These are phyloP conservation scores for Botrytis aclada DNA, from an alignment of 2,329 filamentous ascomycete species.

Conservation along the genomic window DNA sequence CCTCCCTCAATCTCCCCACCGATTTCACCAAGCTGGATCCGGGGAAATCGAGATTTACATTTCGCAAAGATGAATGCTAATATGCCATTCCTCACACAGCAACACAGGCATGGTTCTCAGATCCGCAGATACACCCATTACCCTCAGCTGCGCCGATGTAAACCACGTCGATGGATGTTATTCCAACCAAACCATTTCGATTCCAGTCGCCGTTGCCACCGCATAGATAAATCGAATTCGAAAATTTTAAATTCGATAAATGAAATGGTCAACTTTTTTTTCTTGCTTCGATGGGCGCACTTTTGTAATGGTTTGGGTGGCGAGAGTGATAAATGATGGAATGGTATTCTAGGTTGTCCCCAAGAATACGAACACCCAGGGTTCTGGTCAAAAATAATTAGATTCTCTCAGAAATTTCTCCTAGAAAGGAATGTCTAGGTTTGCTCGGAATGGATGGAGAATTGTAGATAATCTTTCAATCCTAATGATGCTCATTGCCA, in stretches of 20 bases:
- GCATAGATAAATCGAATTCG: background rate
- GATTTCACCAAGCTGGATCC: background rate
- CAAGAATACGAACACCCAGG: background rate
- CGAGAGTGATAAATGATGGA: background rate
- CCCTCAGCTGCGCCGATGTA: conserved; percentile 16
- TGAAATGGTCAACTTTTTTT: background rate
- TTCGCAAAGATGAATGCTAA: background rate
- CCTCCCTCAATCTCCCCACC: background rate
- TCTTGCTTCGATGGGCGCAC: background rate
- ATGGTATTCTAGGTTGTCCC: background rate
- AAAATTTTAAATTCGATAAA: background rate
- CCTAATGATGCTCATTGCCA: background rate
- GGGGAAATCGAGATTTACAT: background rate
- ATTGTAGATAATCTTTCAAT: background rate
- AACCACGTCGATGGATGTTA: conserved; percentile 18
- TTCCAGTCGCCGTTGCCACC: background rate
- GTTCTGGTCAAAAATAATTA: background rate
- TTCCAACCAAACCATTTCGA: conserved; percentile 12
- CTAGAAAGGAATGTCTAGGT: too few species aligned
- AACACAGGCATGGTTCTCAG: background rate
- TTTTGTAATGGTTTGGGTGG: background rate
- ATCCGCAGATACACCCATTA: background rate
- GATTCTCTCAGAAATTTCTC: background rate
- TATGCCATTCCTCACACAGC: background rate
- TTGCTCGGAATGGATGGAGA: background rate